Base-by-base conservation (phyloP, 1,284 basidiomycete species). In the Malassezia arunalokei region DNA sequence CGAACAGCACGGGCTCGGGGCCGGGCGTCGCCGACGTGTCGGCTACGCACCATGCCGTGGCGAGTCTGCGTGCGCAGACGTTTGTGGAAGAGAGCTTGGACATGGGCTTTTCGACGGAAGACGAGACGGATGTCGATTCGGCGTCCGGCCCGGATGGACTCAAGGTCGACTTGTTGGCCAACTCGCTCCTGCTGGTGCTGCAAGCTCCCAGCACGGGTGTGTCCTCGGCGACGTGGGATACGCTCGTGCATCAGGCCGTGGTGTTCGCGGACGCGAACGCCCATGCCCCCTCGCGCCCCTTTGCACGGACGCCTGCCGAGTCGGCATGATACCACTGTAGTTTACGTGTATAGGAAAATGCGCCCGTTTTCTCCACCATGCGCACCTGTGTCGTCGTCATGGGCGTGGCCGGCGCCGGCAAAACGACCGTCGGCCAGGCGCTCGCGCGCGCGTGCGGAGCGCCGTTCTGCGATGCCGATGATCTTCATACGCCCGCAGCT, bases 381-480 rank as follows among this genome's bases (percentile, higher is more conserved):
- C 33, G 33, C 33, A 12, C 33, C 14, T 40, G 39, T 6, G 3
- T n/a, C n/a, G 39, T 40, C 2, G 47, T 54, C 31, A 54, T 54
- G 52, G 60, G 63, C 28, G 60, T 62, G 6, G 62, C 59, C 24
- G 63, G 52, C 33, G 48, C 52, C 5, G 88, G 90, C 14, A 94
- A 94, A 75, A 84, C 85, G 6, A 91, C 88, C 0, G 78, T 91
- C 9, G 89, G 85, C 0, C 59, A 66, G 5, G 80, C 81, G 5
- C 76, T 92, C 32, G 80, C 84, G 11, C 66, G 76, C 35, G 76
- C 77, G 17, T 77, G 89, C 49, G 72, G 73, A 8, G 64, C 86
- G 49, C 82, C 87, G 0, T 92, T 87, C 75, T 76, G 88, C 57
- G 91, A 95, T 68, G 91, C 86, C 33, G 90, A 95, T 73, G 82